These are phyloP conservation scores for Ophiobolus disseminans DNA, from an alignment of 2,329 filamentous ascomycete species.

Conservation along the genomic window DNA sequence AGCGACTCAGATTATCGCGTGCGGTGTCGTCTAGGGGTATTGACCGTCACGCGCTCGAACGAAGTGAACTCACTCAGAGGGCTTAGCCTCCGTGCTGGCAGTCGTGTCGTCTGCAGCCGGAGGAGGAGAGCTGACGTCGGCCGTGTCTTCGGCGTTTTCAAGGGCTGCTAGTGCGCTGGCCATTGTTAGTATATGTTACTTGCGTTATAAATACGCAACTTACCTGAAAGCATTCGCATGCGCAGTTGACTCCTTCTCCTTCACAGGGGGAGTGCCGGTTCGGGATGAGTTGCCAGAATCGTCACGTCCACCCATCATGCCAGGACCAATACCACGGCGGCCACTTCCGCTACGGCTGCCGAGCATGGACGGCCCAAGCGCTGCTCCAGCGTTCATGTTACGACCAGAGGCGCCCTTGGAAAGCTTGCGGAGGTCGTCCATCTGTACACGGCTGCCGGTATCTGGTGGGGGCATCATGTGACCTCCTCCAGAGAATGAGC, in stretches of 20 bases:
- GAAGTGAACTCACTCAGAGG: constrained; percentile 47
- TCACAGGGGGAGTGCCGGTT: constrained; percentile 82
- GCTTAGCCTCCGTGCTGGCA: constrained; percentile 38
- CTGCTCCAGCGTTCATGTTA: constrained; percentile 62
- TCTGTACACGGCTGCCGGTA: constrained; percentile 80
- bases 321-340: constrained; percentile 75
- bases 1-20: constrained; percentile 50
- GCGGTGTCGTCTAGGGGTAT: constrained; percentile 46
- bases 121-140: constrained; percentile 68
- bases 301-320: constrained; percentile 73
- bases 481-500: constrained; percentile 77
- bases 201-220: constrained; percentile 43
- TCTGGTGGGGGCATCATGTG: constrained; percentile 75
- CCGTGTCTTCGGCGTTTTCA: constrained; percentile 66
- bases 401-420: constrained; percentile 65
- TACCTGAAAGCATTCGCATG: constrained; percentile 92
- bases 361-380: constrained; percentile 83
- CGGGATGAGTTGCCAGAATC: constrained; percentile 89
- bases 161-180: constrained; percentile 62
- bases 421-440: constrained; percentile 88
- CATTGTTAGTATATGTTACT: constrained; percentile 21
- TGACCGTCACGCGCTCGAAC: constrained; percentile 43
- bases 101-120: constrained; percentile 58
- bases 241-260: constrained; percentile 71
- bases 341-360: constrained; percentile 90